Evolutionary conservation across 2,329 filamentous ascomycete species (phyloP), one percentile per base, ranked within the genome.

Genomic region (Fusarium setosum): DNA sequence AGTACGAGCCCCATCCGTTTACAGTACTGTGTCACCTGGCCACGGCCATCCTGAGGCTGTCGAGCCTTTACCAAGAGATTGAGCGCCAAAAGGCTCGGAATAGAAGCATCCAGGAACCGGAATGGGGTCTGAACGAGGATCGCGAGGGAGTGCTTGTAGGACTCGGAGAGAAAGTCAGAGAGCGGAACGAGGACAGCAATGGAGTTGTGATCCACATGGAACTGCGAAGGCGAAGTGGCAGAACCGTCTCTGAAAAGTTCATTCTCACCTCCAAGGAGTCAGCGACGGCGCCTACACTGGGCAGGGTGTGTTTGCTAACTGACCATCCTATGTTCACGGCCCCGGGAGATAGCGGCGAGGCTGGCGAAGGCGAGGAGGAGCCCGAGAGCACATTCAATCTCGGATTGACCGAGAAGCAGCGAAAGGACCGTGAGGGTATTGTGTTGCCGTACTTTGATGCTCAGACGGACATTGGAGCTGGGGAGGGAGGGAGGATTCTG

Each of bases 371-470:
- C 2, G 85, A 85, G 23, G 85, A 85, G 31, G 83, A 88, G 59
- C 86, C 87, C 5, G 87, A 88, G 70, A 91, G 92, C 10, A 97
- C 95, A 0, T 99, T 99, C 75, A 91, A 92, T 66, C 79, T 99
- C 5, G 90, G 91, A 0, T 81, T 99, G 59, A 98, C 95, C 17
- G 95, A 97, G 59, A 94, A 96, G 81, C 96, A 99, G 81, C 87
- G 92, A 70, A 84, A 86, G 66, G 95, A 97, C 49, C 83, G 96
- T 23, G 95, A 97, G 72, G 92, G 92, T 0, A 92, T 99, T 9
- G 92, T 98, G 37, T 76, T 98, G 77, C 96, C 96, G 15, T 98
- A 99, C 76, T 97, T 96, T 78, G 96, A 99, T 81, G 96, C 96
- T 21, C 96, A 99, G 84, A 92, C 89, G 52, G 91, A 90, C 45